A percentile compares a stretch with the other conserved stretches of the same genome.
Conservation (phyloP, 495 filamentous ascomycete species). For the Mytilinidion resinicola region DNA sequence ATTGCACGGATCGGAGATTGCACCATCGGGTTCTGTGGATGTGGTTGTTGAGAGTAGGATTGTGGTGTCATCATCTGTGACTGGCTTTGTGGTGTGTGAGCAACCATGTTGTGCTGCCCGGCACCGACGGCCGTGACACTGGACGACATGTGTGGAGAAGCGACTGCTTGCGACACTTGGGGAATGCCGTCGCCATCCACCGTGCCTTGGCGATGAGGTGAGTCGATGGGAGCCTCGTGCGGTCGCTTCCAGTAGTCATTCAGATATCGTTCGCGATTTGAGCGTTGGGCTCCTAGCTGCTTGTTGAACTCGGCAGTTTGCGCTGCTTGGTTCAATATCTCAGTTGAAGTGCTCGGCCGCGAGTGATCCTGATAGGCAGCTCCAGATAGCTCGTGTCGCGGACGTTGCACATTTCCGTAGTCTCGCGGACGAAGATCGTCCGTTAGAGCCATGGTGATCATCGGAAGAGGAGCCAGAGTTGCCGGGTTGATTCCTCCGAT, state of each 20-base stretch:
- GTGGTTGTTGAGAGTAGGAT: constrained; percentile 42
- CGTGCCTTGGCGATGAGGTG: constrained; percentile 8
- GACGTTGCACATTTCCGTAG: constrained; percentile 75
- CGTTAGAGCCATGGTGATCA: constrained; percentile 74
- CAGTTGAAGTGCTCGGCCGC: constrained; percentile 68
- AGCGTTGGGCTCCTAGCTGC: constrained; percentile 64
- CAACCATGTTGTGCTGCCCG: constrained; percentile 18
- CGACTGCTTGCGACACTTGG: constrained; percentile 22
- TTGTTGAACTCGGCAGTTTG: constrained; percentile 91
- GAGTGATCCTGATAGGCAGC: constrained; percentile 83
- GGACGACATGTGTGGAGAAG: constrained; percentile 39
- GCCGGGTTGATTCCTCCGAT: constrained; percentile 36
- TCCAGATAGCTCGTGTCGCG: constrained; percentile 83
- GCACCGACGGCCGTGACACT: constrained; percentile 37
- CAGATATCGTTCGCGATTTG: constrained; percentile 66
- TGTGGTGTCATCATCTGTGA: constrained; percentile 52
- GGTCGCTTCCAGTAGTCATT: constrained; percentile 70
- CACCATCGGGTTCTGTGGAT: constrained; percentile 47
- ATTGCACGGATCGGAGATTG: constrained; percentile 49
- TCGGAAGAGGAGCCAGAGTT: constrained; percentile 65
- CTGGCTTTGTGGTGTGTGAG: constrained; percentile 28
- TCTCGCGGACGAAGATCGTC: constrained; percentile 74
- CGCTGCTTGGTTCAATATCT: constrained; percentile 80
- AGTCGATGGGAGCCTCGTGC: constrained; percentile 49
- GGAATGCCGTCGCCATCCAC: constrained; percentile 19